Evolutionary conservation across 2,329 filamentous ascomycete species (phyloP).

Genomic region (Passalora sequoiae): DNA sequence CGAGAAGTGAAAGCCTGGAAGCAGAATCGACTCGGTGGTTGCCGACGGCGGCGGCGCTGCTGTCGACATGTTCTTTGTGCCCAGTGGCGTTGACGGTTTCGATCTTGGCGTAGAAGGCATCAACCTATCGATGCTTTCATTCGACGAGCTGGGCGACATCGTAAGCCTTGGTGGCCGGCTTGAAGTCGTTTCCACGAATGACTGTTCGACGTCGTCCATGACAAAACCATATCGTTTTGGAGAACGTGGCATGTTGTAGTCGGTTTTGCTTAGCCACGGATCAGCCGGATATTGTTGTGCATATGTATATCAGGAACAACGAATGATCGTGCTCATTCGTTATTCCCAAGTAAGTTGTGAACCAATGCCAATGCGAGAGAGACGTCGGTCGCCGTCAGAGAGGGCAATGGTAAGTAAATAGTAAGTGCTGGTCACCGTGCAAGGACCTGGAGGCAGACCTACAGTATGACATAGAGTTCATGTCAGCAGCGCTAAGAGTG

Average conservation of each 20-base stretch:
- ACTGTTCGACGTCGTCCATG: slow-evolving; percentile 16
- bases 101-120: slow-evolving; percentile 10
- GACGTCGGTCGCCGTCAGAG: background rate
- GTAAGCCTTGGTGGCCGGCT: slow-evolving; percentile 9
- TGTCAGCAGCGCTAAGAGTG: background rate
- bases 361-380: background rate
- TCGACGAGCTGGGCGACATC: slow-evolving; percentile 14
- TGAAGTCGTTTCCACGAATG: background rate
- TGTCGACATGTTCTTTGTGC: background rate
- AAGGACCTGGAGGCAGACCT: background rate
- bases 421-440: background rate
- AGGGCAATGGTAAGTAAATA: background rate
- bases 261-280: background rate
- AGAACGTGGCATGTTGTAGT: slow-evolving; percentile 12
- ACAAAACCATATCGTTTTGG: slow-evolving; percentile 14
- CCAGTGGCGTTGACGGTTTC: background rate
- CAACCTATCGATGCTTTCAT: slow-evolving; percentile 8
- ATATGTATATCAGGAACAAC: background rate
- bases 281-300: background rate
- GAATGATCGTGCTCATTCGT: background rate
- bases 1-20: slow-evolving; percentile 23
- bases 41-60: background rate
- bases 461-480: background rate
- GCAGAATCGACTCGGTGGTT: slow-evolving; percentile 7
- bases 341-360: background rate